Evolutionary conservation across 73 alveolate genomes (phyloP), one percentile per base, ranked within the genome.

Genomic region (Paramecium sonneborni): DNA sequence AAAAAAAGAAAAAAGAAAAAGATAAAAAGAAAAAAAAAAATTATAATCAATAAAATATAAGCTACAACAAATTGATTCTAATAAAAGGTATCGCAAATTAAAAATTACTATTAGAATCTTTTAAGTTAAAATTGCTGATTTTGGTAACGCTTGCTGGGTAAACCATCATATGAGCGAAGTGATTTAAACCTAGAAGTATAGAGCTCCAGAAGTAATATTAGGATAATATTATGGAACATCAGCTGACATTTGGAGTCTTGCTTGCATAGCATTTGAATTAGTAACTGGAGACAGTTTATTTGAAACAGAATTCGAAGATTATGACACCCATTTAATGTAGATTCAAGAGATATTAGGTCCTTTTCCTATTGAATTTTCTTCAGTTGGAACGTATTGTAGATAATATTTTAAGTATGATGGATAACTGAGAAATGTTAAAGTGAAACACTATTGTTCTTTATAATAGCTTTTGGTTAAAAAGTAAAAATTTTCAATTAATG

Each of bases 81-180:
- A 62, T 62, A 62, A 62, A 32, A 62, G 84, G 84, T 62, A 62
- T 32, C 6, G 23, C 0, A 5, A 4, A 4, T 62, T 32, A 4
- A 30, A 23, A 3, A 74, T 74, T 9, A 15, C n/a, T 74, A 12
- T 12, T 34, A 34, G 58, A 12, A 74, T 98, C 92, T 85, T 89
- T 96, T 67, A 89, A 95, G 70, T 93, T 93, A 43, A 97, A 98
- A 91, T 97, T 95, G 68, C 98, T 94, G 95, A 91, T 52, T 85
- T 91, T 43, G 95, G 95, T 0, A 82, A 85, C n/a, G 55, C 93
- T 35, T 91, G 95, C 32, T 91, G 55, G 57, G 85, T 91, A n/a
- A 79, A 91, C 28, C 88, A 95, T 74, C 98, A 95, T 85, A 56
- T 94, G 68, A 86, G 96, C 43, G 93, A 96, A 28, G 93, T 94